Percentiles rank a stretch among this genome's conserved stretches.
These are phyloP conservation scores for Pseudocercospora cruenta DNA, from an alignment of 2,329 filamentous ascomycete genomes.

Conservation along the genomic window DNA sequence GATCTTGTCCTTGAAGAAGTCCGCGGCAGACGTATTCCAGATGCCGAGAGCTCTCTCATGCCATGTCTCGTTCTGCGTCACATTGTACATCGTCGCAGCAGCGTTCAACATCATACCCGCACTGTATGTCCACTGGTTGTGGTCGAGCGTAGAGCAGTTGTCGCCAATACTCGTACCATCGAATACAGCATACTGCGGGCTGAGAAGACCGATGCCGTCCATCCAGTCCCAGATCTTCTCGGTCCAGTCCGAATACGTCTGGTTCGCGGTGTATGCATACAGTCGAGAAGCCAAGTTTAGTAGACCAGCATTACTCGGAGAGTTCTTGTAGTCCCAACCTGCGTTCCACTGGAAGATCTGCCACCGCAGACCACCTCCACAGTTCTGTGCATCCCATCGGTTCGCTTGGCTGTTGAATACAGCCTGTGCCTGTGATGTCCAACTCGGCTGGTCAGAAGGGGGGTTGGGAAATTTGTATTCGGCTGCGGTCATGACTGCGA, in stretches of 20 bases:
- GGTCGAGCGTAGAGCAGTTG: constrained; percentile 51
- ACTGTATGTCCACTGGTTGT: constrained; percentile 54
- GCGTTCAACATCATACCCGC: constrained; percentile 49
- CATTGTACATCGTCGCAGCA: constrained; percentile 47
- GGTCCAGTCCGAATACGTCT: constrained; percentile 69
- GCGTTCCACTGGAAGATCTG: constrained; percentile 51
- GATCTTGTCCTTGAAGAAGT: constrained; percentile 46
- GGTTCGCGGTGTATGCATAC: constrained; percentile 45
- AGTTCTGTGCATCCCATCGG: constrained; percentile 44
- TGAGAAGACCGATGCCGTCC: constrained; percentile 59
- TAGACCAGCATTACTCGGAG: constrained; percentile 54
- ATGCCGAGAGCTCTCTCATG: constrained; percentile 29
- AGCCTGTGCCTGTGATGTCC: constrained; percentile 49
- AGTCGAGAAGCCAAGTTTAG: constrained; percentile 54
- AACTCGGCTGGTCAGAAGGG: constrained; percentile 45
- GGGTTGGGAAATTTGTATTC: constrained; percentile 54
- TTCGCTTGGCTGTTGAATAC: constrained; percentile 45
- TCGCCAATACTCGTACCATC: constrained; percentile 51
- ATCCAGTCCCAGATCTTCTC: constrained; percentile 44
- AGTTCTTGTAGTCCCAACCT: constrained; percentile 63
- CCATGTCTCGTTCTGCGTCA: constrained; percentile 27
- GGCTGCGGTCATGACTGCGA: constrained; percentile 57
- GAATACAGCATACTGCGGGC: constrained; percentile 52
- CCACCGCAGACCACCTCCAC: constrained; percentile 45
- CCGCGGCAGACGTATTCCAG: constrained; percentile 35